Conservation (phyloP, 768 basidiomycete genomes). For the Chalciporus piperatus region DNA sequence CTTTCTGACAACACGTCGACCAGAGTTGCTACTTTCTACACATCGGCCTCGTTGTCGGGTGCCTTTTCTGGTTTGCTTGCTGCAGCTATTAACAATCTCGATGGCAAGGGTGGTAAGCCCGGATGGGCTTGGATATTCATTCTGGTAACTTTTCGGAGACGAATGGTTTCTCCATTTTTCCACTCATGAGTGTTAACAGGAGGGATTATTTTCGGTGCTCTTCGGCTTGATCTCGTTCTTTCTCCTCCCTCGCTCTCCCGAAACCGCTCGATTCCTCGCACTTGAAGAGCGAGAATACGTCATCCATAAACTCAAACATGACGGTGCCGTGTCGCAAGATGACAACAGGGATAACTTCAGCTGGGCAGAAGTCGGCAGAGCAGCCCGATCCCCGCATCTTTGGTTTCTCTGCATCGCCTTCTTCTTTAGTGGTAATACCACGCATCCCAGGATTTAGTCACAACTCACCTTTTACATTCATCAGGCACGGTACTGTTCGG, state of each 20-base stretch:
- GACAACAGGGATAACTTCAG: slow-evolving; percentile 45
- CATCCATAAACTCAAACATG: slow-evolving; percentile 21
- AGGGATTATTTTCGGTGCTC: too few species aligned
- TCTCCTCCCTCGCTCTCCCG: slow-evolving; percentile 46
- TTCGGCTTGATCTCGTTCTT: slow-evolving; percentile 54
- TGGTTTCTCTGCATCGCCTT: slow-evolving; percentile 48
- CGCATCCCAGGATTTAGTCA: neutral
- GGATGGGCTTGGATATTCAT: slow-evolving; percentile 68
- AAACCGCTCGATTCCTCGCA: slow-evolving; percentile 48
- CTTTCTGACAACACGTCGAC: too few species aligned
- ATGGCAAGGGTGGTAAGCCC: slow-evolving; percentile 46
- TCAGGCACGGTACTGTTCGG: slow-evolving; percentile 17
- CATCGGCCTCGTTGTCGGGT: slow-evolving; percentile 52
- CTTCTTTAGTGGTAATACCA: slow-evolving; percentile 51
- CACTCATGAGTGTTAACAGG: too few species aligned
- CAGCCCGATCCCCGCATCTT: slow-evolving; percentile 53
- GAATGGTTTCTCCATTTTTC: too few species aligned
- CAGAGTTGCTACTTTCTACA: slow-evolving; percentile 40
- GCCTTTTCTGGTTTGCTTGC: slow-evolving; percentile 67
- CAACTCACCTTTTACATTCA: neutral
- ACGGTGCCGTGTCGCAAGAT: slow-evolving; percentile 38
- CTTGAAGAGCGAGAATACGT: slow-evolving; percentile 49
- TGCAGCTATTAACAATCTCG: slow-evolving; percentile 55
- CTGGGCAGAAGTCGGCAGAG: slow-evolving; percentile 52
- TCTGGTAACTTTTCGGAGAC: slow-evolving; percentile 39